Base-by-base conservation (phyloP, 139 green algal genomes). In the Coelastrella sp. region DNA sequence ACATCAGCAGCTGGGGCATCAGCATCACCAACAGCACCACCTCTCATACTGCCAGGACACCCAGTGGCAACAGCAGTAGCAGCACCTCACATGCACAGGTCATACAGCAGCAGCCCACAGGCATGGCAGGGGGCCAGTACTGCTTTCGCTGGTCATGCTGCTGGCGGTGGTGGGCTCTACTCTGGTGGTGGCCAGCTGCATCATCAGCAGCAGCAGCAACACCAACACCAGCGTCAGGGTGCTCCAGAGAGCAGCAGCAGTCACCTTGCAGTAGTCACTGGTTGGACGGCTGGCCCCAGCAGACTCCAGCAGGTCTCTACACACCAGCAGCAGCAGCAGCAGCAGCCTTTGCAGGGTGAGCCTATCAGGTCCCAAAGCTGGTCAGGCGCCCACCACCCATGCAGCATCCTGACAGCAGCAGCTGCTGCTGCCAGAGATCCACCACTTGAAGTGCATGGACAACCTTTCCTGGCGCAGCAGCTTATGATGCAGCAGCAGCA, bases 281-380 rank as follows among this genome's bases (percentile, higher is more conserved):
- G 20, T 27, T 49, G 20, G 20, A 78, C 72, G n/a, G 72, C 72
- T 78, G 79, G 79, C n/a, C 79, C 79, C n/a, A 73, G 80, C n/a
- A 84, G 56, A n/a, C 79, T 84, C 19, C 80, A 86, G 59, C 59
- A 58, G 24, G 80, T 24, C 9, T 73, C 59, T 6, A 74, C 80
- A 20, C 12, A 25, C 22, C 80, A 86, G 80, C 80, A 25, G 59
- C 80, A 86, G 80, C 80, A 86, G 78, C 56, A 68, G 58, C 58
- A n/a, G 80, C 80, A 24, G 59, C 22, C 25, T 8, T 14, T 57
- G 35, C 49, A 27, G 78, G 24, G 24, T 61, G 74, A 59, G 74
- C 24, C 19, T 19, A 4, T 81, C 15, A 25, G 22, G 25, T n/a
- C 24, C 24, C 20, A 24, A 11, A 20, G 74, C n/a, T 81, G 74